Conservation (phyloP, 306 rosid genomes). For the Quercus parvula region DNA sequence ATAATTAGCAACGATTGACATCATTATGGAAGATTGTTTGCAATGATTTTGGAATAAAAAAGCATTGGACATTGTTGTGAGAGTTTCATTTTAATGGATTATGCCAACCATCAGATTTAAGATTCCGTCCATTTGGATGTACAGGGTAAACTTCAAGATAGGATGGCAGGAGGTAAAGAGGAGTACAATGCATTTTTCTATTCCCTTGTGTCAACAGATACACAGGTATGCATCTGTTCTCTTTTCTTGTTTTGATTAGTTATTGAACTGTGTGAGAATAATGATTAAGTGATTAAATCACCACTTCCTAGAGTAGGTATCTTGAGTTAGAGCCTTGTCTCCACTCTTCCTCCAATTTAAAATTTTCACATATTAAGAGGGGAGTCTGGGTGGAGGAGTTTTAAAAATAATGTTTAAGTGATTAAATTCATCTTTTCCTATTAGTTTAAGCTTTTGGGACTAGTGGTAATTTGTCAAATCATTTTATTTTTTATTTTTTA, state of each 20-base stretch:
- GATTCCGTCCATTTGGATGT: slow-evolving; percentile 24
- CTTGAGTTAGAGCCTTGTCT: no score
- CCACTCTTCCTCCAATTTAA: no score
- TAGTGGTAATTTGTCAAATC: neutral
- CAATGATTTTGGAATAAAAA: neutral
- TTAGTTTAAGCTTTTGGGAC: no score
- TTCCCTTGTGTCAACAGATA: slow-evolving; percentile 96
- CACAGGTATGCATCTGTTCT: slow-evolving; percentile 58
- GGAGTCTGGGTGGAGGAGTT: no score
- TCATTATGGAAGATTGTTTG: neutral
- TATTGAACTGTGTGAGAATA: neutral
- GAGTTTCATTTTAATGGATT: slow-evolving; percentile 3
- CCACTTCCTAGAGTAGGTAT: no score
- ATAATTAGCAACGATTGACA: neutral
- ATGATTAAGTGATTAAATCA: no score
- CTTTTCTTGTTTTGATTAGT: slow-evolving; percentile 5
- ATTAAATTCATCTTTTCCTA: no score
- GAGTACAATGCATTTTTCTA: slow-evolving; percentile 97
- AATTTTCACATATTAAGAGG: no score
- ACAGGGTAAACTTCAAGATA: slow-evolving; percentile 92
- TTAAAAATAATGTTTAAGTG: no score
- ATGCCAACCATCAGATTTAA: slow-evolving; percentile 8
- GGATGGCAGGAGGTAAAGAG: slow-evolving; percentile 99
- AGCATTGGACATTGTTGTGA: neutral
- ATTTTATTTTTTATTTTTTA: neutral